phyloP scores from a whole-genome alignment of 306 rosid genomes.

The Prunus persica region DNA sequence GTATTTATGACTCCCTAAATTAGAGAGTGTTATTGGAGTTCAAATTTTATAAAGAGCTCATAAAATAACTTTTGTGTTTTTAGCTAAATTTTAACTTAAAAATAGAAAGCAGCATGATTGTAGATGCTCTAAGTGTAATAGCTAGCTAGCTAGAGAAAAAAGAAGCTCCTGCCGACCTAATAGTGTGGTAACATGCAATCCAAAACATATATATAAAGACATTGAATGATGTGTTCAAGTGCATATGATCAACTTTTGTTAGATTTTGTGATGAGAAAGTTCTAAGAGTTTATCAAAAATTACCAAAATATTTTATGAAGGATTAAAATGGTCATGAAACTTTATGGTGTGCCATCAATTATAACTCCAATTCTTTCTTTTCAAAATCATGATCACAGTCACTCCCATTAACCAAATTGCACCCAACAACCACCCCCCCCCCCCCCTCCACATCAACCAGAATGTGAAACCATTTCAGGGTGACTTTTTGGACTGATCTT shows the following conservation, averaged over 20 bases:
- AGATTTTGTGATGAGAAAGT: conserved; percentile 5
- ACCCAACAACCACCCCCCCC: conserved; percentile 32
- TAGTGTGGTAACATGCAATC: background rate
- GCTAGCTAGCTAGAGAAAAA: background rate
- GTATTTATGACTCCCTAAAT: too few relatives aligned
- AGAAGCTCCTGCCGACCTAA: too few relatives aligned
- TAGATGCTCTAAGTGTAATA: background rate
- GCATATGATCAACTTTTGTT: conserved; percentile 1
- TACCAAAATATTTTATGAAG: conserved; percentile 10
- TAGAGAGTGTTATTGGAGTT: too few relatives aligned
- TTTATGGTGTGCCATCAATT: conserved; percentile 33
- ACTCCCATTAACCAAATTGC: conserved; percentile 68
- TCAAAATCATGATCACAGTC: conserved; percentile 78
- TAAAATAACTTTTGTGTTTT: too few relatives aligned
- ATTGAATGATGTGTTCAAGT: background rate
- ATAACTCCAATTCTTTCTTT: conserved; percentile 43
- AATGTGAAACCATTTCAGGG: conserved; percentile 27
- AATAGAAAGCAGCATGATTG: too few relatives aligned
- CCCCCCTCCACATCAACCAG: conserved; percentile 46
- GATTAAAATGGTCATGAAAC: conserved; percentile 22
- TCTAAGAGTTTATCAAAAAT: conserved; percentile 9
- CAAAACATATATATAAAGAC: background rate
- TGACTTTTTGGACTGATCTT: conserved; percentile 40
- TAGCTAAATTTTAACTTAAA: too few relatives aligned
- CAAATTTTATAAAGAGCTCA: too few relatives aligned